Conservation (phyloP, 176 grass and related monocot species). For the Lolium multiflorum region DNA sequence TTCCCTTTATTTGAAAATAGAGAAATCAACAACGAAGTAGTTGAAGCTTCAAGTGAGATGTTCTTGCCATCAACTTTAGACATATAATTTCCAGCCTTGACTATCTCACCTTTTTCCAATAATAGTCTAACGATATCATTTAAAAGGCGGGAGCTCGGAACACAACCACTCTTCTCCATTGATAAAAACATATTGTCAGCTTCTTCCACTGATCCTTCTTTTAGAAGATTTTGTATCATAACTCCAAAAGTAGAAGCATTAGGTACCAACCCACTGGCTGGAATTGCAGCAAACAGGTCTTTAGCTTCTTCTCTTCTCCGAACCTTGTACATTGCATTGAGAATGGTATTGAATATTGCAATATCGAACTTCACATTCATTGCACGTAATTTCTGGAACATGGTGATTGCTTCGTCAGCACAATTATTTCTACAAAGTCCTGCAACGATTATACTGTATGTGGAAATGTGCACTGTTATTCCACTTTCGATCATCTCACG, state of each 20-base stretch:
- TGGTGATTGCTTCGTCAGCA: background rate
- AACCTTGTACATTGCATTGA: background rate
- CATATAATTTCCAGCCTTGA: background rate
- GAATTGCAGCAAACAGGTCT: background rate
- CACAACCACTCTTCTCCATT: background rate
- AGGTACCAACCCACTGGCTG: background rate
- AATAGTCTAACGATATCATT: background rate
- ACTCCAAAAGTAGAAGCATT: background rate
- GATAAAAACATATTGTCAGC: background rate
- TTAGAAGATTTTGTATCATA: background rate
- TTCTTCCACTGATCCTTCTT: constrained; percentile 2
- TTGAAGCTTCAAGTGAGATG: constrained; percentile 6
- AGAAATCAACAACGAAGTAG: background rate
- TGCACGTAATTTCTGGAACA: too few species aligned
- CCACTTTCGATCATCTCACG: constrained; percentile 1
- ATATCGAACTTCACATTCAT: background rate
- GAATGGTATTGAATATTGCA: background rate
- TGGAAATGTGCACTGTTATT: background rate
- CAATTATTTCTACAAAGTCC: background rate
- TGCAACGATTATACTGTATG: background rate
- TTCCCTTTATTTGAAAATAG: background rate
- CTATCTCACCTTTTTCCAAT: background rate
- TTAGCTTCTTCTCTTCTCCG: background rate
- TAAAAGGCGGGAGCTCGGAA: background rate
- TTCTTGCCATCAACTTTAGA: background rate